These are phyloP conservation scores for Cicer judaicum DNA, from an alignment of 306 rosid species.

Conservation along the genomic window DNA sequence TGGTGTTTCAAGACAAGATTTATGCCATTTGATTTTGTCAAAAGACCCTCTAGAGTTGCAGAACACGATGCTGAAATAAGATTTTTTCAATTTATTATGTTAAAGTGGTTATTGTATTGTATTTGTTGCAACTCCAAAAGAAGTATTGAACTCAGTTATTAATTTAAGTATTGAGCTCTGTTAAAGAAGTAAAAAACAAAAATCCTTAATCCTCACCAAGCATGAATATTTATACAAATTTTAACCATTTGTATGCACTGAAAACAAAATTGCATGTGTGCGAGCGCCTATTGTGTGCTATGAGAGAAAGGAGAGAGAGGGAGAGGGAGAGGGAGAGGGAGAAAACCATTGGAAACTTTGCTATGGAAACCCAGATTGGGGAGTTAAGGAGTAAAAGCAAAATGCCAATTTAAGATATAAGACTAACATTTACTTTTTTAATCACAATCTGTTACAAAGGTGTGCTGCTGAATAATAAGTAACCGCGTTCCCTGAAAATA, in stretches of 20 bases:
- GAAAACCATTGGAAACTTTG: background rate
- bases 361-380: background rate
- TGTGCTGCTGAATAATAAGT: conserved; percentile 50
- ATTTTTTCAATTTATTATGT: too few relatives aligned
- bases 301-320: background rate
- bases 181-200: background rate
- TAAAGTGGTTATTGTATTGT: too few relatives aligned
- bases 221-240: background rate
- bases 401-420: conserved; percentile 26
- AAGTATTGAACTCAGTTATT: too few relatives aligned
- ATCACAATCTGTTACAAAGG: conserved; percentile 58
- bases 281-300: background rate
- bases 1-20: too few relatives aligned
- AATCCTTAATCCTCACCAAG: background rate
- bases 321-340: background rate
- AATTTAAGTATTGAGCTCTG: too few relatives aligned
- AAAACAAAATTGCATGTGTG: too few relatives aligned
- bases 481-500: conserved; percentile 37
- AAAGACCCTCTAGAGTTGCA: too few relatives aligned
- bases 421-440: conserved; percentile 46
- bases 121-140: too few relatives aligned
- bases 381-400: conserved; percentile 14
- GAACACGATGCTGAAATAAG: too few relatives aligned
- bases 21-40: too few relatives aligned
- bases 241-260: background rate